phyloP scores from a whole-genome alignment of 2,329 filamentous ascomycete genomes.

The Trichoderma koningii region DNA sequence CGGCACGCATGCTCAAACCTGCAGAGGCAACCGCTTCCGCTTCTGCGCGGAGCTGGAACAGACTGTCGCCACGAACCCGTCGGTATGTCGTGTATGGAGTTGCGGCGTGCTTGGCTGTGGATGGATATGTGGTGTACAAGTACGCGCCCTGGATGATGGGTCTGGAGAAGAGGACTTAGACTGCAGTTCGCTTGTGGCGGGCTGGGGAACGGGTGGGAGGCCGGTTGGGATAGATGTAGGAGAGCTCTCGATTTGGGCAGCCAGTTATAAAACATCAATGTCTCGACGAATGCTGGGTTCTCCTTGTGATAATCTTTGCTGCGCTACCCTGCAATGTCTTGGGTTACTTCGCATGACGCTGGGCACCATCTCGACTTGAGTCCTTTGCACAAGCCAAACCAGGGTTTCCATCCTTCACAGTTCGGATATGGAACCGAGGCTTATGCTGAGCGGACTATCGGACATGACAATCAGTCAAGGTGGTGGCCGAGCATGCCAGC shows the following conservation, averaged over 20 bases:
- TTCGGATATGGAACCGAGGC: slow-evolving; percentile 10
- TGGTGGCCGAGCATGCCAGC: background rate
- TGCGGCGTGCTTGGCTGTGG: slow-evolving; percentile 30
- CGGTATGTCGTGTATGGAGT: slow-evolving; percentile 34
- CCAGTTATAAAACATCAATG: no score
- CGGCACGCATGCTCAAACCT: slow-evolving; percentile 27
- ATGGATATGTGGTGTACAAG: slow-evolving; percentile 36
- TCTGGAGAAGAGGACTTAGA: slow-evolving; percentile 9
- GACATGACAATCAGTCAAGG: slow-evolving; percentile 13
- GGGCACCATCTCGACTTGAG: background rate
- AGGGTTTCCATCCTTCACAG: background rate
- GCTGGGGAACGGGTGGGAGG: background rate
- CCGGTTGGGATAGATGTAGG: background rate
- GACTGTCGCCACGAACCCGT: slow-evolving; percentile 35
- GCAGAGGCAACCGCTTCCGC: slow-evolving; percentile 16
- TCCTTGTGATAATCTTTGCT: no score
- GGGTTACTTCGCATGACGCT: no score
- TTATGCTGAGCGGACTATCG: slow-evolving; percentile 3
- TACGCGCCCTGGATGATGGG: slow-evolving; percentile 33
- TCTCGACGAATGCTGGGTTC: no score
- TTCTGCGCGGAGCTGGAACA: slow-evolving; percentile 35
- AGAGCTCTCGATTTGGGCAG: background rate
- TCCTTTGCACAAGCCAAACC: slow-evolving; percentile 24
- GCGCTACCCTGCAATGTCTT: no score
- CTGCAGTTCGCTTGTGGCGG: background rate